These are phyloP conservation scores for Flaveria linearis DNA, from an alignment of 129 eudicot genomes.

Conservation along the genomic window DNA sequence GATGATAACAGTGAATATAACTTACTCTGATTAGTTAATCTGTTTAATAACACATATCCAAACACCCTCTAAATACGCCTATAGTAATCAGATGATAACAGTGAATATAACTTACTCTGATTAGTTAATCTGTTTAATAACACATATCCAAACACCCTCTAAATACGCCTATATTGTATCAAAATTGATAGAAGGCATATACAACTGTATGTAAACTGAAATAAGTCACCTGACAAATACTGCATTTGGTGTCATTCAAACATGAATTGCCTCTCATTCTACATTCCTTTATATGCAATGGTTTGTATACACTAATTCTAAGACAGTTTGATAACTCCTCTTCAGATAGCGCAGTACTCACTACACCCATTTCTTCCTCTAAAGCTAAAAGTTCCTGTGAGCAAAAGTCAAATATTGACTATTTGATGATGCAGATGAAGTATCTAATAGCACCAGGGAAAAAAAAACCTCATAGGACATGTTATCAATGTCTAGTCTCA, in stretches of 20 bases:
- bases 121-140: neutral
- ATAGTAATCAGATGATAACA: neutral
- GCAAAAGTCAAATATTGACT: neutral
- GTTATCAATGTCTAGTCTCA: constrained; percentile 94
- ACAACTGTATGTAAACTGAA: neutral
- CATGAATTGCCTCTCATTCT: constrained; percentile 25
- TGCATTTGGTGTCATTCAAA: constrained; percentile 71
- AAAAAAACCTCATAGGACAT: constrained; percentile 91
- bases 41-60: neutral
- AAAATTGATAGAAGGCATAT: neutral
- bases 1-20: neutral
- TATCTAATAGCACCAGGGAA: neutral
- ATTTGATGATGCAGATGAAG: neutral
- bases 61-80: neutral
- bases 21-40: neutral
- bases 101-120: neutral
- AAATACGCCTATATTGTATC: neutral
- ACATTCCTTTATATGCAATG: constrained; percentile 25
- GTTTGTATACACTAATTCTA: constrained; percentile 45
- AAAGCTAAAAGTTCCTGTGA: constrained; percentile 84
- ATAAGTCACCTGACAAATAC: constrained; percentile 81
- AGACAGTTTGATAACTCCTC: constrained; percentile 67
- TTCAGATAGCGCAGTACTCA: constrained; percentile 83
- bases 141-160: neutral
- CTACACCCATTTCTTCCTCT: constrained; percentile 83